A percentile compares a stretch with the other conserved stretches of the same genome.
Evolutionary conservation across 371 early-diverging fungal species (phyloP).

Genomic region (Apophysomyces trapeziformis): DNA sequence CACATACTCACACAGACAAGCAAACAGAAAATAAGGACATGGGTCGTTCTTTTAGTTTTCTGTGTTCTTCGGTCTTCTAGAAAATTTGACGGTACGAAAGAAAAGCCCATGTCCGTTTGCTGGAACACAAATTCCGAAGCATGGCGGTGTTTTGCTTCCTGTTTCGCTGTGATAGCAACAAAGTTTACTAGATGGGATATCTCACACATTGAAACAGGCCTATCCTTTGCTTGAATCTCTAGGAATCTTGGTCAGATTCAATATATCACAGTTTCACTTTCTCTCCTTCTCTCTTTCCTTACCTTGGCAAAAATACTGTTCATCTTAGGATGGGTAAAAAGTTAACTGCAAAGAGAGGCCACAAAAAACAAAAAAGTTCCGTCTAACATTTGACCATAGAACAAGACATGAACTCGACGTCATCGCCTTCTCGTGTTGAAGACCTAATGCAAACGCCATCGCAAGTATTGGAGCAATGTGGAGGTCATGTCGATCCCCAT

Average conservation of each 20-base stretch:
- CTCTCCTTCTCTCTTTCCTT: not conserved
- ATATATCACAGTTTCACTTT: not conserved
- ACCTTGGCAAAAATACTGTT: too few species aligned
- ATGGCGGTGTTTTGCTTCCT: not conserved
- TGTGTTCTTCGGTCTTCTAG: too few species aligned
- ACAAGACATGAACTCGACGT: not conserved
- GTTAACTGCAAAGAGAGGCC: not conserved
- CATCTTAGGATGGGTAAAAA: constrained; percentile 9
- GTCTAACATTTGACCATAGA: not conserved
- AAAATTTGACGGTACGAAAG: too few species aligned
- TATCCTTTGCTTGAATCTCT: not conserved
- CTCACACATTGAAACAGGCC: not conserved
- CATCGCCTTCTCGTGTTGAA: not conserved
- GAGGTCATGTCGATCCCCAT: not conserved
- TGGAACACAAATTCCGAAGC: too few species aligned
- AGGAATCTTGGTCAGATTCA: not conserved
- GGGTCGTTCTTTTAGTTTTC: too few species aligned
- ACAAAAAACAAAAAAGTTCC: constrained; percentile 13
- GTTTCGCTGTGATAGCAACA: not conserved
- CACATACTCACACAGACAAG: too few species aligned
- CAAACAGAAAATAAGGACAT: too few species aligned
- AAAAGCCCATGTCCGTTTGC: too few species aligned
- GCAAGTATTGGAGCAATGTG: constrained; percentile 5
- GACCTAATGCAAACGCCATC: not conserved
- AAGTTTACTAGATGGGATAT: not conserved